Percentiles rank a stretch among this genome's conserved stretches.
phyloP scores from a whole-genome alignment of 75 land plant species.

The Azolla pinnata region DNA sequence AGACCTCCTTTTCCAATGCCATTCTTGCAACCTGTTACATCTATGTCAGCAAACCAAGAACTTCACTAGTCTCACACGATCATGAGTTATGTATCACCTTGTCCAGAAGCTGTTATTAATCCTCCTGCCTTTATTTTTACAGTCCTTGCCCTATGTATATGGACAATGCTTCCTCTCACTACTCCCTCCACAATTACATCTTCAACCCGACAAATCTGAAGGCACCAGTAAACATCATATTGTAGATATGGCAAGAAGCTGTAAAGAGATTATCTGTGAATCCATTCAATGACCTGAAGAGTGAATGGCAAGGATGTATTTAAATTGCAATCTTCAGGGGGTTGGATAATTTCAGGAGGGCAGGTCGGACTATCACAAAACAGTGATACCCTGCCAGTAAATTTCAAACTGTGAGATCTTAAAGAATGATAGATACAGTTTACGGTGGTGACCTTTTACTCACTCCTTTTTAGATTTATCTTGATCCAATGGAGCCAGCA shows the following conservation, averaged over 20 bases:
- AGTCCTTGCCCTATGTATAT: slow-evolving; percentile 78
- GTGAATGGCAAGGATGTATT: slow-evolving; percentile 91
- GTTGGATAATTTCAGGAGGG: slow-evolving; percentile 76
- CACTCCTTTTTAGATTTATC: slow-evolving; percentile 53
- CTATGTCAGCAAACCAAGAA: not conserved
- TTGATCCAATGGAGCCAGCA: slow-evolving; percentile 75
- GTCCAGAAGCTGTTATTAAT: slow-evolving; percentile 56
- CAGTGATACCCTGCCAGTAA: slow-evolving; percentile 42
- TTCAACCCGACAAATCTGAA: slow-evolving; percentile 93
- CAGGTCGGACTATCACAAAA: slow-evolving; percentile 66
- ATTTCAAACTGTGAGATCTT: not conserved
- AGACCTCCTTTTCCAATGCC: slow-evolving; percentile 69
- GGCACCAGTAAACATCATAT: not conserved
- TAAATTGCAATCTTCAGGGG: slow-evolving; percentile 97
- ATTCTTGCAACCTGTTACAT: slow-evolving; percentile 69
- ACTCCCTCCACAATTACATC: slow-evolving; percentile 73
- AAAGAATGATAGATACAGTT: not conserved
- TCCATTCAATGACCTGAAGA: slow-evolving; percentile 54
- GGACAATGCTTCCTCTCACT: slow-evolving; percentile 76
- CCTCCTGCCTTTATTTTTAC: slow-evolving; percentile 58
- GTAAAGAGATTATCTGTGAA: not conserved
- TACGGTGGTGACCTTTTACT: slow-evolving; percentile 9
- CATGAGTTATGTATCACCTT: slow-evolving; percentile 31
- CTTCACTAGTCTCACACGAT: not conserved
- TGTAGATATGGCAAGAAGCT: not conserved